Conservation (phyloP, 257 asterid species). For the Rubia yunnanensis region DNA sequence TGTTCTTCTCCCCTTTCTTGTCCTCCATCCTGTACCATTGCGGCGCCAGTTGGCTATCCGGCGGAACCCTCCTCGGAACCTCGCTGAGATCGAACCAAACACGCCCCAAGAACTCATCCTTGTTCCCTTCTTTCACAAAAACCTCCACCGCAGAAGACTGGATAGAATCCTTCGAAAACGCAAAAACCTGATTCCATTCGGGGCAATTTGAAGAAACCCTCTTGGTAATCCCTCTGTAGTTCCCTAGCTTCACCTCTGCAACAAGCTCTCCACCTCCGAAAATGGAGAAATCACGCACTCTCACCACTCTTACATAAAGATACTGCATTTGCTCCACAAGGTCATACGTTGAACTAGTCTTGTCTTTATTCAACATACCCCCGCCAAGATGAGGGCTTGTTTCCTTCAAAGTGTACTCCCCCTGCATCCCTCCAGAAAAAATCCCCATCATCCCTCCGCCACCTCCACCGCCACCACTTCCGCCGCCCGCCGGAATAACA, state of each 20-base stretch:
- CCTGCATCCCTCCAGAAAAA: slow-evolving; percentile 11
- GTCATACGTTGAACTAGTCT: slow-evolving; percentile 66
- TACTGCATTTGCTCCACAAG: slow-evolving; percentile 89
- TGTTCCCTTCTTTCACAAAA: slow-evolving; percentile 51
- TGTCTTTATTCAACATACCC: slow-evolving; percentile 36
- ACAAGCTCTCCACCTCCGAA: slow-evolving; percentile 54
- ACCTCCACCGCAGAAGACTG: slow-evolving; percentile 72
- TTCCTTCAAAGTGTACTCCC: slow-evolving; percentile 60
- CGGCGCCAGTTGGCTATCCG: slow-evolving; percentile 79
- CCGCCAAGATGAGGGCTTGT: slow-evolving; percentile 83
- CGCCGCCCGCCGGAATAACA: slow-evolving; percentile 23
- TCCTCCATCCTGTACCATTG: slow-evolving; percentile 88
- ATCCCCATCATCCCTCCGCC: slow-evolving; percentile 13
- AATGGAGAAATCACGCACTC: slow-evolving; percentile 42
- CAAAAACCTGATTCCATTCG: slow-evolving; percentile 81
- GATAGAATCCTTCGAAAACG: slow-evolving; percentile 71
- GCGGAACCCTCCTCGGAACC: slow-evolving; percentile 71
- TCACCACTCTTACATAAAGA: slow-evolving; percentile 57
- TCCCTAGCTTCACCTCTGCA: slow-evolving; percentile 81
- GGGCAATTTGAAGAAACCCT: slow-evolving; percentile 34
- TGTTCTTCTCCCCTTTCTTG: slow-evolving; percentile 57
- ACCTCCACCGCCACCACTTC: slow-evolving; percentile 15
- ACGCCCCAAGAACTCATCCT: slow-evolving; percentile 69
- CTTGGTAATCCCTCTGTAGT: slow-evolving; percentile 63
- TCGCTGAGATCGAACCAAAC: slow-evolving; percentile 79